Percentiles rank a stretch among this genome's conserved stretches.
Conservation (phyloP, 1,284 basidiomycete genomes). For the Sphagnurus paluster region DNA sequence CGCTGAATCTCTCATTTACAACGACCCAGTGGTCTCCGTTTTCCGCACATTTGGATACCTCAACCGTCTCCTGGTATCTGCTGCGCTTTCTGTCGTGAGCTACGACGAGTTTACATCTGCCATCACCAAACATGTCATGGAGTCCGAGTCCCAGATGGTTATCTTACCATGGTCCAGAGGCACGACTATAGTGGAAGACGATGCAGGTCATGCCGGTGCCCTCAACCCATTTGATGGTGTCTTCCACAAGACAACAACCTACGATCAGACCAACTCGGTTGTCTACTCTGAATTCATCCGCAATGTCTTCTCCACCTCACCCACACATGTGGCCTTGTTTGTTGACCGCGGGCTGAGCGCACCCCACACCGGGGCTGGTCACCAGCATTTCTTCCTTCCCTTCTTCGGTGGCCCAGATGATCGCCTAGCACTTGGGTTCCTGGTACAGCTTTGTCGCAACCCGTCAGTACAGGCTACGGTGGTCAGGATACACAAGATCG, state of each 20-base stretch:
- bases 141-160: slow-evolving; percentile 69
- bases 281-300: slow-evolving; percentile 82
- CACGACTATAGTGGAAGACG: slow-evolving; percentile 27
- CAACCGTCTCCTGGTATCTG: slow-evolving; percentile 66
- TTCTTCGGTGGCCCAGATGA: slow-evolving; percentile 96
- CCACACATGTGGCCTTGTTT: slow-evolving; percentile 78
- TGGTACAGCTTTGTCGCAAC: slow-evolving; percentile 77
- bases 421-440: slow-evolving; percentile 76
- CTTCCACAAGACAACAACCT: slow-evolving; percentile 45
- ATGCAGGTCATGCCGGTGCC: slow-evolving; percentile 24
- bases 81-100: slow-evolving; percentile 66
- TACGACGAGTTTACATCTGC: slow-evolving; percentile 70
- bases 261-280: slow-evolving; percentile 49
- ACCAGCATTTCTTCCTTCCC: slow-evolving; percentile 77
- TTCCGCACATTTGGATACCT: slow-evolving; percentile 82
- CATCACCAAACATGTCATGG: slow-evolving; percentile 65
- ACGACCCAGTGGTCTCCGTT: slow-evolving; percentile 80
- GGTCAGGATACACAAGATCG: slow-evolving; percentile 54
- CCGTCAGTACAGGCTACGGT: slow-evolving; percentile 68
- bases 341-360: slow-evolving; percentile 59
- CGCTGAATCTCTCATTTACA: slow-evolving; percentile 65
- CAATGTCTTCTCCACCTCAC: slow-evolving; percentile 68
- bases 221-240: slow-evolving; percentile 62
- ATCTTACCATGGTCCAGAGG: slow-evolving; percentile 77
- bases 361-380: slow-evolving; percentile 22